A percentile compares a stretch with the other conserved stretches of the same genome.
These are phyloP conservation scores for Echium plantagineum DNA, from an alignment of 257 asterid genomes.

Conservation along the genomic window DNA sequence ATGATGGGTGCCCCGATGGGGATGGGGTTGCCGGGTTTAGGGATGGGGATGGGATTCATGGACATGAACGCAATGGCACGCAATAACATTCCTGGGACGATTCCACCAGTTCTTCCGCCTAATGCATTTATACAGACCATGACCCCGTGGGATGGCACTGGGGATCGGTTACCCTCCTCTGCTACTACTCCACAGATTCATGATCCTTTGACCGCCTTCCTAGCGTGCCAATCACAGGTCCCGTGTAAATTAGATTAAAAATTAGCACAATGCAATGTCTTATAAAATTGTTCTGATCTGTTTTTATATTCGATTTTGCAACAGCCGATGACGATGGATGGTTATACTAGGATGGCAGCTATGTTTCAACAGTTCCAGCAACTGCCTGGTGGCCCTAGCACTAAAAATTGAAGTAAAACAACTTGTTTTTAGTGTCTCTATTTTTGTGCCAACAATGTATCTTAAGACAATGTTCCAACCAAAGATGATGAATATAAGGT, in stretches of 20 bases:
- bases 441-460: no score
- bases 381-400: constrained; percentile 19
- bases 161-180: constrained; percentile 18
- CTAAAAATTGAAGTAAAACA: constrained; percentile 10
- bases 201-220: constrained; percentile 38
- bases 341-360: constrained; percentile 49
- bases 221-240: constrained; percentile 47
- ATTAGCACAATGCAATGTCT: neutral
- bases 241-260: neutral
- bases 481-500: no score
- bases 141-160: constrained; percentile 47
- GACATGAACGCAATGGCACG: constrained; percentile 40
- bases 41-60: constrained; percentile 45
- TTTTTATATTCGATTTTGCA: constrained; percentile 4
- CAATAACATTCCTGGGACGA: constrained; percentile 24
- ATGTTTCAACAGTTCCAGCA: constrained; percentile 64
- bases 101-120: constrained; percentile 17
- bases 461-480: no score
- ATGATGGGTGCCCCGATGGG: constrained; percentile 46
- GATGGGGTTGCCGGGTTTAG: constrained; percentile 33
- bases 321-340: constrained; percentile 61
- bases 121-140: constrained; percentile 29
- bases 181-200: constrained; percentile 20
- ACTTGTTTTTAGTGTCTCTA: neutral
- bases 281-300: no score